Evolutionary conservation across 129 eudicot species (phyloP), one percentile per base, ranked within the genome.

Genomic region (Centrapalus pauciflorus): DNA sequence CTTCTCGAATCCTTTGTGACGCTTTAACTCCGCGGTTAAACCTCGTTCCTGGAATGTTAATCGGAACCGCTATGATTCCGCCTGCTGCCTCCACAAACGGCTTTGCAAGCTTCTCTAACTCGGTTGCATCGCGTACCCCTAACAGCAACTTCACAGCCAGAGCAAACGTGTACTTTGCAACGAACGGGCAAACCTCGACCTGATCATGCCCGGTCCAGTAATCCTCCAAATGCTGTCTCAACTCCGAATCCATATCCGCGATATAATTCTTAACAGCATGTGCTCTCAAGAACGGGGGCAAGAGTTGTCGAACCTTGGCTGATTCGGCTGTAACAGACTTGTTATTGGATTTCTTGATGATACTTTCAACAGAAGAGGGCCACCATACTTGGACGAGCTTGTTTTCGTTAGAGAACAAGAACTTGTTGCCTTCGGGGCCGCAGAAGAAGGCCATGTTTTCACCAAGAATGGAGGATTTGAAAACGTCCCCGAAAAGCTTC

Each of bases 311-410:
- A 13, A 82, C 72, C 52, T 69, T 73, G 33, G 70, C 78, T n/a
- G 83, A 69, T 21, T 77, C 87, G 0, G 60, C 77, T 0, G 74
- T 54, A 2, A 71, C 76, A 0, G 76, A 69, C 71, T 77, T 72
- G 29, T 76, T 61, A 37, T 65, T 43, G 0, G 82, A 72, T 46
- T 74, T 76, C 46, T 74, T 67, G 19, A 81, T 76, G 14, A 81
- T 76, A 16, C 72, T 67, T 26, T 81, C 77, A 1, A 77, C 79
- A 0, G 82, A 81, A 12, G 73, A 70, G 8, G 86, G 86, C 82
- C 79, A 77, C 86, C 86, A 81, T 10, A 70, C 79, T 59, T 77
- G 79, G 40, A 81, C 82, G 16, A 77, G 66, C 59, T 81, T 81
- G 30, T 76, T 76, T 66, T 81, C 85, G 23, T 76, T 72, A 0